Percentiles rank a stretch among this genome's conserved stretches.
These are phyloP conservation scores for Neltuma alba DNA, from an alignment of 306 rosid species.

Conservation along the genomic window DNA sequence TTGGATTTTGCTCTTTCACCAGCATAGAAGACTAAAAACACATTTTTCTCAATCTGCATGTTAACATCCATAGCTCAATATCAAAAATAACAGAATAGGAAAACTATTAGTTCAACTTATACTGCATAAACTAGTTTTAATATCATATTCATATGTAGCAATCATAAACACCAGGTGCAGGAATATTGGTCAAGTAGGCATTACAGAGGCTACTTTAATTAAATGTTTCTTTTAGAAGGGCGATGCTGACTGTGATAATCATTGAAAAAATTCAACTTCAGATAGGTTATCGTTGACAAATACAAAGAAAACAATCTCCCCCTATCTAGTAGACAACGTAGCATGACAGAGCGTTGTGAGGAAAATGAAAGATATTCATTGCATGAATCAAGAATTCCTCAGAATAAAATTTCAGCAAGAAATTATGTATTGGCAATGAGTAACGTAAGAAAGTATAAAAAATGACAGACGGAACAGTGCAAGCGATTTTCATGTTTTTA, in stretches of 20 bases:
- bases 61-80: conserved; percentile 31
- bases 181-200: background rate
- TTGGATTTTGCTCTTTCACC: conserved; percentile 89
- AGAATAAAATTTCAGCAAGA: conserved; percentile 13
- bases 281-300: background rate
- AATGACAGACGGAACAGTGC: conserved; percentile 16
- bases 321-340: conserved; percentile 9
- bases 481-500: conserved; percentile 24
- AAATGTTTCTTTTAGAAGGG: background rate
- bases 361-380: conserved; percentile 23
- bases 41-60: conserved; percentile 90
- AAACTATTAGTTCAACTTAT: conserved; percentile 11
- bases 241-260: background rate
- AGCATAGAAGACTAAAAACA: conserved; percentile 86
- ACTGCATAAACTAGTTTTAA: conserved; percentile 16
- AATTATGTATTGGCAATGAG: conserved; percentile 9
- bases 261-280: background rate
- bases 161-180: conserved; percentile 10
- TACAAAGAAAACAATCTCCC: conserved; percentile 11
- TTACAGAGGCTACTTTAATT: background rate
- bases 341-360: conserved; percentile 11
- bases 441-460: background rate
- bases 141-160: background rate
- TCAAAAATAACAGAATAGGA: conserved; percentile 11
- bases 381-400: conserved; percentile 26